Evolutionary conservation across 495 filamentous ascomycete species (phyloP).

Genomic region (Apodospora peruviana): DNA sequence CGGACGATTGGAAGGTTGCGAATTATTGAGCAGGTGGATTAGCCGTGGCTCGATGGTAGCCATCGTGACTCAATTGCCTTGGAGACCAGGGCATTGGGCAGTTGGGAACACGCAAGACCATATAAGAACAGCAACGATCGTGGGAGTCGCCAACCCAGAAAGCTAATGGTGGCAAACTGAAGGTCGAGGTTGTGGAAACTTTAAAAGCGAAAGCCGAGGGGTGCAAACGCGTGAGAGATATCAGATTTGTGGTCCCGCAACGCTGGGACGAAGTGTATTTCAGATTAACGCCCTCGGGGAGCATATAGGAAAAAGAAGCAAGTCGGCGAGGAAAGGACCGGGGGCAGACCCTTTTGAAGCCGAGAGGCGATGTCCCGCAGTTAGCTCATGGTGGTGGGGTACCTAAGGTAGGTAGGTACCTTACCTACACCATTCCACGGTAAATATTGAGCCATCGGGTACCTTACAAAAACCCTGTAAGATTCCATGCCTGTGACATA

Average conservation of each 20-base stretch:
- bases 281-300: neutral
- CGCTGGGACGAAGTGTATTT: neutral
- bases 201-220: neutral
- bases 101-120: constrained; percentile 1
- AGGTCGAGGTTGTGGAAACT: neutral
- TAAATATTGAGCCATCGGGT: no score
- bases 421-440: no score
- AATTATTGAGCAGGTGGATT: constrained; percentile 51
- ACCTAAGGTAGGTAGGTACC: neutral
- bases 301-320: neutral
- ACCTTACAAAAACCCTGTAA: no score
- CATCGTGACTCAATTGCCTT: constrained; percentile 36
- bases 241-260: neutral
- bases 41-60: constrained; percentile 55
- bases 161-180: neutral
- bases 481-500: no score
- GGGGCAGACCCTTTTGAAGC: neutral
- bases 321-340: neutral
- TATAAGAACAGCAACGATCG: constrained; percentile 1
- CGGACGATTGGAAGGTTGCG: constrained; percentile 37
- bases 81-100: constrained; percentile 27
- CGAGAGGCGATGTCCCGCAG: neutral
- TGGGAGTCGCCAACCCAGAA: neutral
- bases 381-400: neutral
- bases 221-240: neutral